Base-by-base conservation (phyloP, 352 stramenopile genomes). In the Phytophthora hybrid region DNA sequence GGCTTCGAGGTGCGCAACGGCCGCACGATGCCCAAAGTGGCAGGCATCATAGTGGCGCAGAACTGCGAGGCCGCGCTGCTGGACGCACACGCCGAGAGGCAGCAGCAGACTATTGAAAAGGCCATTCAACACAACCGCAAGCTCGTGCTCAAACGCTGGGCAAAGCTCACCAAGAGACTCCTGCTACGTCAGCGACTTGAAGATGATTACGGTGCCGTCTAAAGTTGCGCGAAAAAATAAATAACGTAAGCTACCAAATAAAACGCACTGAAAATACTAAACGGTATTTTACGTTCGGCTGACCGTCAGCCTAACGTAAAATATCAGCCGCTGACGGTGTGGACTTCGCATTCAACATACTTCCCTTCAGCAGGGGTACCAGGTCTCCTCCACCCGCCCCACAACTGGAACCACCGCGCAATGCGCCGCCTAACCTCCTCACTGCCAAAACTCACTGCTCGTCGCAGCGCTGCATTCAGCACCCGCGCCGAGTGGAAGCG, bases 1-100 rank as follows among this genome's bases (percentile, higher is more conserved):
- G 91, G 89, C 8, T 97, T 96, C 71, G 89, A 97, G 70, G 59
- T 83, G 4, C 75, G 81, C n/a, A 78, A 90, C 46, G 88, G 88
- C 7, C 77, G 79, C 1, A 92, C 85, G 11, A 77, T 85, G 23
- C 91, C 91, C 4, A 86, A 90, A 41, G 63, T 93, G 13, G 85
- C 94, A 13, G 91, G 91, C 7, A 91, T 97, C 29, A 76, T 97
- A 1, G 89, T 96, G 37, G 78, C 82, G 0, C 61, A 76, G 21
- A 70, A 41, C 1, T 61, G 81, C 14, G 81, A 83, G 49, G 71
- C 77, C 11, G 72, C 86, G 67, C 73, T 97, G 14, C 41, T 88
- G 39, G 90, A 97, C 37, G 90, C 88, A 4, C 88, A 95, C 39
- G 84, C 83, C 13, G 77, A 84, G 51, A 66, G 85, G 3, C 82